Conservation (phyloP, 441 rosid genomes). For the Brassica hybrid region DNA sequence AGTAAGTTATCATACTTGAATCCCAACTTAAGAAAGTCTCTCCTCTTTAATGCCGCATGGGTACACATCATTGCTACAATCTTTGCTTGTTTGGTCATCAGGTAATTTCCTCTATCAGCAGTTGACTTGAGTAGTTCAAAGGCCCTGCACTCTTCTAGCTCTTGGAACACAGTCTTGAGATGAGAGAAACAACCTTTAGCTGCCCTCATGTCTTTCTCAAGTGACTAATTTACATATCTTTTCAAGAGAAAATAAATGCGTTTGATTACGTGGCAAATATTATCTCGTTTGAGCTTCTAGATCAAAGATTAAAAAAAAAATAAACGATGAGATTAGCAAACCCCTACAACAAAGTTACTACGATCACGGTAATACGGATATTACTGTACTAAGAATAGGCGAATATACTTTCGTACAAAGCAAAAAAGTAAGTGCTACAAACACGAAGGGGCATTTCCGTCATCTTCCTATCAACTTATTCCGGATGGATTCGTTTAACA, state of each 20-base stretch:
- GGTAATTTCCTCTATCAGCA: slow-evolving; percentile 97
- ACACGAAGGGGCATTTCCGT: slow-evolving; percentile 34
- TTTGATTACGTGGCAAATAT: background rate
- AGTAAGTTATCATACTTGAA: slow-evolving; percentile 96
- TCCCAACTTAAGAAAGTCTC: slow-evolving; percentile 95
- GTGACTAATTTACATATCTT: slow-evolving; percentile 55
- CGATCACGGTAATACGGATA: background rate
- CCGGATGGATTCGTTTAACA: slow-evolving; percentile 9
- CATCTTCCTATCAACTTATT: slow-evolving; percentile 7
- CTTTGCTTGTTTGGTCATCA: slow-evolving; percentile 99
- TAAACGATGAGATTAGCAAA: background rate
- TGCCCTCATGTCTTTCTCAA: slow-evolving; percentile 92
- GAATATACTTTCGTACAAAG: slow-evolving; percentile 15
- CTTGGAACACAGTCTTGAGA: slow-evolving; percentile 93
- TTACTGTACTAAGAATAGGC: slow-evolving; percentile 22
- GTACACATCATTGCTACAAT: slow-evolving; percentile 99
- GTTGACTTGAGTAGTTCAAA: slow-evolving; percentile 99
- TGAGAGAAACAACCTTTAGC: slow-evolving; percentile 96
- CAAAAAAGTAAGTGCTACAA: slow-evolving; percentile 7
- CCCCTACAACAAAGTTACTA: background rate
- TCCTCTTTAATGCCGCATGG: slow-evolving; percentile 97
- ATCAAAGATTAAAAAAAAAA: too few relatives aligned
- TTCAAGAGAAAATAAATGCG: background rate
- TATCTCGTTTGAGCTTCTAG: background rate
- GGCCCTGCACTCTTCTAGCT: slow-evolving; percentile 99